phyloP scores from a whole-genome alignment of 495 filamentous ascomycete genomes.

The Ramalina peruviana region DNA sequence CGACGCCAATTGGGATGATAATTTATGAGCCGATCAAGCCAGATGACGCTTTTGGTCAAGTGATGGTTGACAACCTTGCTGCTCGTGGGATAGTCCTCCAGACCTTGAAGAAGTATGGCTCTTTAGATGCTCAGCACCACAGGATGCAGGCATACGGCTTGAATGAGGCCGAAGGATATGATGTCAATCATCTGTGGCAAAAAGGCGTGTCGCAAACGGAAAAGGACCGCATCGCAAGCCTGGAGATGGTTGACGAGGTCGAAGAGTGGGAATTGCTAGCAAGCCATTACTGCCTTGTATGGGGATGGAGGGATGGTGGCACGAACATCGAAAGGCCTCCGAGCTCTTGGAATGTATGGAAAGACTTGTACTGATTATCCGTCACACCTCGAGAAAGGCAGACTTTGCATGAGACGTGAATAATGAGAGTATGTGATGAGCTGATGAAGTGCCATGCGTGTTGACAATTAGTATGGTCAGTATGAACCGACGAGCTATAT shows the following conservation, averaged over 20 bases:
- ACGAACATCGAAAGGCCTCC: background rate
- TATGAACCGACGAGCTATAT: too few relatives aligned
- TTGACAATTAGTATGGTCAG: too few relatives aligned
- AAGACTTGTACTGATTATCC: slow-evolving; percentile 5
- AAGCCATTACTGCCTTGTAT: slow-evolving; percentile 77
- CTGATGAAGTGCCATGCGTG: too few relatives aligned
- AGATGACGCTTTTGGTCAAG: slow-evolving; percentile 69
- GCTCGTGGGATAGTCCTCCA: slow-evolving; percentile 72
- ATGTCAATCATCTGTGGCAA: slow-evolving; percentile 64
- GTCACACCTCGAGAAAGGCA: too few relatives aligned
- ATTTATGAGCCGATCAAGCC: slow-evolving; percentile 85
- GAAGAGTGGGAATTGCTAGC: slow-evolving; percentile 89
- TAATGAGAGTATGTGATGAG: too few relatives aligned
- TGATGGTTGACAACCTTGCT: slow-evolving; percentile 85
- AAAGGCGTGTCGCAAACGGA: slow-evolving; percentile 58
- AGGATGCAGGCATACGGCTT: slow-evolving; percentile 53
- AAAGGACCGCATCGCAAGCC: slow-evolving; percentile 58
- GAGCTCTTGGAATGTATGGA: slow-evolving; percentile 27
- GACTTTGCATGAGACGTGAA: too few relatives aligned
- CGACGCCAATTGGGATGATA: slow-evolving; percentile 43
- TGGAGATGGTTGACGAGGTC: slow-evolving; percentile 90
- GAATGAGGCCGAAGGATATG: slow-evolving; percentile 34
- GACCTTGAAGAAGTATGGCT: slow-evolving; percentile 58
- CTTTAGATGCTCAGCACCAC: slow-evolving; percentile 46
- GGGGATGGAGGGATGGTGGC: slow-evolving; percentile 52